Base-by-base conservation (phyloP, 805 yeast species). In the Zygosaccharomyces gambellarensis region DNA sequence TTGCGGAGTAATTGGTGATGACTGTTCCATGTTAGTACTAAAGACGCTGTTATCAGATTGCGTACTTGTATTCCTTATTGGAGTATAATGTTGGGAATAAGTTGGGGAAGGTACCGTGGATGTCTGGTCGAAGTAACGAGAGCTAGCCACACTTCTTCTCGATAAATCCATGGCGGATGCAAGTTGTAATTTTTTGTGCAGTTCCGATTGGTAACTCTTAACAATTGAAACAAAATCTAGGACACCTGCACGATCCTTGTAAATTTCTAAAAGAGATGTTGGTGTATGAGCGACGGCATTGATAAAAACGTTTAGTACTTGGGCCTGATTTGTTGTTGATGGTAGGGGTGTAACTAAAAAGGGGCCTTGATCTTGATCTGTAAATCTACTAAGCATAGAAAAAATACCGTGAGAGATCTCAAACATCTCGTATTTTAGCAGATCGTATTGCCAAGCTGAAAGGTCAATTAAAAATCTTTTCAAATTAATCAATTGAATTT, bases 391-490 rank as follows among this genome's bases (percentile, higher is more conserved):
- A 40, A 64, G 56, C 8, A 65, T 47, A n/a, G 63, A 55, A 39
- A 62, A 63, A 12, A 64, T 60, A 14, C 65, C 67, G 29, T 55
- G 57, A n/a, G 68, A 55, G 5, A 63, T 51, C 50, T 65, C 69
- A 39, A 60, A 65, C 49, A 60, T 50, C 52, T 65, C 69, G 45
- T 47, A 64, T 28, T 59, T 57, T 22, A 65, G 52, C 49, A 80
- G 67, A 32, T 73, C 77, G 38, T 66, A 63, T 51, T 76, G 75
- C 64, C 78, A 79, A 28, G 78, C 64, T 3, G 81, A 66, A 17
- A 74, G 59, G 57, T 81, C 81, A 42, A 75, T 65, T 36, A 80
- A 59, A 53, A 74, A 79, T 50, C 74, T 75, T 57, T 80, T 81
- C 50, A 78, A 60, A 52, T 71, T 69, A 54, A 77, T 73, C 44